phyloP scores from a whole-genome alignment of 495 filamentous ascomycete genomes.

The Neurospora sp. region DNA sequence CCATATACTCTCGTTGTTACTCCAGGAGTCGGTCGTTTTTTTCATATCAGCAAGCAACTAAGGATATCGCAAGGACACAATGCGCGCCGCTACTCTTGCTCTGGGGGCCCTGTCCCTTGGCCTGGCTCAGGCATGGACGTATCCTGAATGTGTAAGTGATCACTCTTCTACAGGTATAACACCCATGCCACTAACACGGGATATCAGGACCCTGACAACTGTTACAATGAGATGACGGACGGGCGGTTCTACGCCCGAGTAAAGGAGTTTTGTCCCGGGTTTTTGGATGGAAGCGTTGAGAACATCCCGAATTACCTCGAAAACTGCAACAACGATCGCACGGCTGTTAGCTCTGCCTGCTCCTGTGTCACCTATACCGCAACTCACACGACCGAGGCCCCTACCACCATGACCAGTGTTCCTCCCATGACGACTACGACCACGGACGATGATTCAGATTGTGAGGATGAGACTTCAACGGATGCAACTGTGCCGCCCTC shows the following conservation, averaged over 20 bases:
- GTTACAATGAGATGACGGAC: slow-evolving; percentile 23
- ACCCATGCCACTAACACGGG: neutral
- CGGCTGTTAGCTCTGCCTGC: slow-evolving; percentile 25
- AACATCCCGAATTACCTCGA: slow-evolving; percentile 18
- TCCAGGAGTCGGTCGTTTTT: neutral
- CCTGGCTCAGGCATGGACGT: slow-evolving; percentile 15
- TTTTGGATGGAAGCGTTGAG: slow-evolving; percentile 15
- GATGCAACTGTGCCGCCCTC: no score
- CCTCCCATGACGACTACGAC: neutral
- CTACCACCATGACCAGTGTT: slow-evolving; percentile 1
- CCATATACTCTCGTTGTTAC: neutral
- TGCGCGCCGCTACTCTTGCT: slow-evolving; percentile 12
- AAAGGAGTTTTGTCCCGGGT: slow-evolving; percentile 16
- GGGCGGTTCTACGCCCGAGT: slow-evolving; percentile 10
- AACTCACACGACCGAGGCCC: slow-evolving; percentile 6
- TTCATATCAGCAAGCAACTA: neutral
- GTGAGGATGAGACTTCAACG: neutral
- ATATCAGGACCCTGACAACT: slow-evolving; percentile 20
- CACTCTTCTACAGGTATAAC: neutral
- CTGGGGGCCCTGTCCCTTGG: slow-evolving; percentile 16
- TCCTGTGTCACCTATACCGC: slow-evolving; percentile 26
- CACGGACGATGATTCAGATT: neutral
- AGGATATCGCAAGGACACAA: neutral
- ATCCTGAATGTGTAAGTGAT: slow-evolving; percentile 22
- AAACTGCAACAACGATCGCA: slow-evolving; percentile 15